Evolutionary conservation across 306 rosid genomes (phyloP).

Genomic region (Cucumis cinereus): DNA sequence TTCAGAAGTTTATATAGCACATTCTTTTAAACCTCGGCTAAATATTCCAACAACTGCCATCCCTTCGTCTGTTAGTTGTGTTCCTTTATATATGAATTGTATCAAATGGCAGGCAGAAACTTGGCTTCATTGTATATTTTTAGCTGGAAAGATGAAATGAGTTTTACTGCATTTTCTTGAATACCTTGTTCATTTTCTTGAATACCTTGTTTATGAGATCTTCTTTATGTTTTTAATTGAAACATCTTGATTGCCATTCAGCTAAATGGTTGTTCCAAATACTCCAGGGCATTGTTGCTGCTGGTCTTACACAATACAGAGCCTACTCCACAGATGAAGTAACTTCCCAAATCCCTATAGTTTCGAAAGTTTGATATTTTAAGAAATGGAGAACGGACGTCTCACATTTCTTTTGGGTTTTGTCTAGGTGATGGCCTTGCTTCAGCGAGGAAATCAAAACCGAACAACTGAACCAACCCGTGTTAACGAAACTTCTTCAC

Average conservation of each 20-base stretch:
- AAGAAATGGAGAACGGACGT: not conserved
- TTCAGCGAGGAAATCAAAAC: constrained; percentile 85
- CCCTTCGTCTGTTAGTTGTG: not conserved
- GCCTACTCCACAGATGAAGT: constrained; percentile 98
- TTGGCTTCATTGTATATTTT: not conserved
- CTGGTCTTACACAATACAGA: constrained; percentile 88
- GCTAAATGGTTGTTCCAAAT: constrained; percentile 9
- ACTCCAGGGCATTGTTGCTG: constrained; percentile 78
- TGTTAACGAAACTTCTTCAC: constrained; percentile 87
- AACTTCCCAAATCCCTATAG: constrained; percentile 14
- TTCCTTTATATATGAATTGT: not conserved
- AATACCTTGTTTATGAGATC: not conserved
- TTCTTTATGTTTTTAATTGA: not conserved
- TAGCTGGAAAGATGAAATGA: not conserved
- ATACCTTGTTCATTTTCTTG: not conserved
- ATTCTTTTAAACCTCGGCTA: too few relatives aligned
- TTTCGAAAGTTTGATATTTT: not conserved
- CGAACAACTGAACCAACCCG: constrained; percentile 98
- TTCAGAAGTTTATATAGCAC: too few relatives aligned
- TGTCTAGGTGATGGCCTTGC: constrained; percentile 84
- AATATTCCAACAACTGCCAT: not conserved
- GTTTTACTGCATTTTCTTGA: not conserved
- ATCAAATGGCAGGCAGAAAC: not conserved
- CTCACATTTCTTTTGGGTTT: constrained; percentile 12
- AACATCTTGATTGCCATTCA: not conserved